phyloP scores from a whole-genome alignment of 2,329 filamentous ascomycete genomes.

The Scytalidium sp. region DNA sequence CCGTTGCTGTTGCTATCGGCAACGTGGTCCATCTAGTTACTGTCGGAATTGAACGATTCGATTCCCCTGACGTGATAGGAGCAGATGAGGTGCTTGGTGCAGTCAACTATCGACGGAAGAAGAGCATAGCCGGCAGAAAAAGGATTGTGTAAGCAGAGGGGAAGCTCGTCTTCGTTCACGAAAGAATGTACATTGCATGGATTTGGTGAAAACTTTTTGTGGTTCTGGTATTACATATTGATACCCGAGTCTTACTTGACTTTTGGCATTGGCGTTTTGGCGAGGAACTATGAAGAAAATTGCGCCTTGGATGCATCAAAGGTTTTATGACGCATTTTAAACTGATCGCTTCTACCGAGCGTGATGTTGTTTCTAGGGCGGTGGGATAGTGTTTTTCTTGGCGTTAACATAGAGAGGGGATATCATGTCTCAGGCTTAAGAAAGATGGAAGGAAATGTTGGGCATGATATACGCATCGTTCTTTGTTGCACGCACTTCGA shows the following conservation, averaged over 20 bases:
- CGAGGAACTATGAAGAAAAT: background rate
- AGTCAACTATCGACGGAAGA: background rate
- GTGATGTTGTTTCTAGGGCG: too few species aligned
- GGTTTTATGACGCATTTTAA: background rate
- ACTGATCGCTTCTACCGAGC: too few species aligned
- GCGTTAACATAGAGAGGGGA: too few species aligned
- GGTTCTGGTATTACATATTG: background rate
- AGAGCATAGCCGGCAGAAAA: background rate
- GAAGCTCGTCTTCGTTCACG: background rate
- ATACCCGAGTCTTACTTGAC: background rate
- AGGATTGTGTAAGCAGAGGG: background rate
- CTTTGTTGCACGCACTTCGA: too few species aligned
- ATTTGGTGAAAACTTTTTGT: background rate
- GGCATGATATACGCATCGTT: too few species aligned
- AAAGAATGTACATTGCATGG: background rate
- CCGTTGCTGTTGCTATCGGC: constrained; percentile 68
- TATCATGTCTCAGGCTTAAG: too few species aligned
- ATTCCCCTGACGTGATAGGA: constrained; percentile 26
- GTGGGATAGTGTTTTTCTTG: too few species aligned
- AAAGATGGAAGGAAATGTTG: too few species aligned
- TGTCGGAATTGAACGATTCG: constrained; percentile 63
- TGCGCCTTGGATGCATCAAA: background rate
- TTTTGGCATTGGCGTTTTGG: background rate
- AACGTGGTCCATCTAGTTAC: constrained; percentile 71
- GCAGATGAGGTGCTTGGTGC: background rate